Evolutionary conservation across 1,284 basidiomycete species (phyloP), one percentile per base, ranked within the genome.

Genomic region (Boletus hoseneyae): DNA sequence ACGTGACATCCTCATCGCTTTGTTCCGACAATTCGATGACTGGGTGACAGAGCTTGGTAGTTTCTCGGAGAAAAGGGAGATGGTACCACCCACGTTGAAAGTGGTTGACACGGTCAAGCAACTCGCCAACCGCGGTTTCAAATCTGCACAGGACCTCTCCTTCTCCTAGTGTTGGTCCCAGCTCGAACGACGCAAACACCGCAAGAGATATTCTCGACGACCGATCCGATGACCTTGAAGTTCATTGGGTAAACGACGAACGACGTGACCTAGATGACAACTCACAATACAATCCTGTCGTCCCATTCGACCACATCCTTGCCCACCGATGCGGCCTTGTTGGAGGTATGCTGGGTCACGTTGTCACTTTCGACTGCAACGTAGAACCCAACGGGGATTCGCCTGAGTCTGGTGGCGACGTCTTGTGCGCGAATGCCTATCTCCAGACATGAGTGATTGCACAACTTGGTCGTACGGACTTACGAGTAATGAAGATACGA

Each of bases 371-470:
- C 23, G 7, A 46, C 23, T 4, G 6, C 12, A n/a, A 46, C 33
- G 15, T 36, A 51, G 27, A 51, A 51, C 8, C 50, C 40, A 7
- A 46, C 23, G 7, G 49, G 49, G 16, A 45, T 52, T 1, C 18
- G 34, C 15, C 34, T 43, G n/a, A 44, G 30, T 41, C 13, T 35
- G 6, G 23, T 15, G 13, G 27, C 13, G 8, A 42, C 27, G 16
- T 37, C 7, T 2, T 25, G 13, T 18, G 35, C 32, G 2, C 35
- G 39, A 18, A 55, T 37, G 4, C 13, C 53, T 55, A 33, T 33
- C 23, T n/a, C 8, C 6, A 11, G 3, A 16, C 29, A 15, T 52
- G 8, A 50, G 34, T 12, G 13, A 18, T 25, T 6, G 29, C 29
- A 30, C 23, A 30, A 30, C 10, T 11, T 30, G 9, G 11, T 30